Conservation (phyloP, 192 early-diverging fungal genomes). For the Cetraspora pellucida region DNA sequence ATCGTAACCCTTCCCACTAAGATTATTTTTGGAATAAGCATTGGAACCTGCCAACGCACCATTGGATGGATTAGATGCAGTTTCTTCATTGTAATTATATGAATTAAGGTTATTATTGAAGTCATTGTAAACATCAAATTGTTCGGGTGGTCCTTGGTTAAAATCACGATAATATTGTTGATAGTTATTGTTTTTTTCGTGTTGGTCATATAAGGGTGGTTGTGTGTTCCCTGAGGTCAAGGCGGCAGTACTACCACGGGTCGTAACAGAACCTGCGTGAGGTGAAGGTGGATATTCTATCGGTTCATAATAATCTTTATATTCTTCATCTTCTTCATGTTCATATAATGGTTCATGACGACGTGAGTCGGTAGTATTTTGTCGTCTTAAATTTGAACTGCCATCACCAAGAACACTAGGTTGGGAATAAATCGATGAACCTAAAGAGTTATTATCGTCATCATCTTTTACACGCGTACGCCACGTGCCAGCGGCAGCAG, state of each 20-base stretch:
- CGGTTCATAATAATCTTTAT: not conserved
- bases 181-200: not conserved
- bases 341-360: not conserved
- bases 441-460: not conserved
- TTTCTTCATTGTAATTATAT: not conserved
- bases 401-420: not conserved
- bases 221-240: not conserved
- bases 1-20: not conserved
- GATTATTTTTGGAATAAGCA: not conserved
- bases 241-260: not conserved
- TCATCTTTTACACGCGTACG: not conserved
- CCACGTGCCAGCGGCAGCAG: not conserved
- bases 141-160: not conserved
- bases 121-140: constrained; percentile 14
- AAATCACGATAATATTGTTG: not conserved
- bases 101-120: not conserved
- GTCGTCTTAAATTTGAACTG: not conserved
- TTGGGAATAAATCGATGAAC: constrained; percentile 11
- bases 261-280: not conserved
- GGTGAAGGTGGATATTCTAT: not conserved
- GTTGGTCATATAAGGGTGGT: constrained; percentile 17
- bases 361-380: not conserved
- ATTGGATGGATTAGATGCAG: not conserved
- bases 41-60: not conserved
- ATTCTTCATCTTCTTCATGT: not conserved